Base-by-base conservation (phyloP, 768 basidiomycete genomes). In the Mycena albidolilacea region DNA sequence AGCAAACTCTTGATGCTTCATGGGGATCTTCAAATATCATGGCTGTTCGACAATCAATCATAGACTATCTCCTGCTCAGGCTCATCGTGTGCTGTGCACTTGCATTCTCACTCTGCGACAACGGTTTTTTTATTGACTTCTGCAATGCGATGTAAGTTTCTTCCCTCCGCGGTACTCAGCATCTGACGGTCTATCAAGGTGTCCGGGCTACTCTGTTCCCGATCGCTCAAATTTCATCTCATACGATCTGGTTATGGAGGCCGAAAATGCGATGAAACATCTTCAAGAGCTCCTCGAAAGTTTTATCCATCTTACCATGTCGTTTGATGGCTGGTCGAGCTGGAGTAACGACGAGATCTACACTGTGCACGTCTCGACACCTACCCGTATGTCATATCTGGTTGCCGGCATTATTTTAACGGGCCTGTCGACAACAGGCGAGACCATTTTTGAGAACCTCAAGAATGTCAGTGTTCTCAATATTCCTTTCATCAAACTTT, bases 301-400 rank as follows among this genome's bases (percentile, higher is more conserved):
- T 12, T 69, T 69, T 15, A 38, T 69, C 5, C 72, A 73, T 48
- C 65, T 73, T 9, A 64, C 67, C 2, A 6, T 73, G n/a, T 73
- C 72, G 0, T 69, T 73, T 21, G 72, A 73, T n/a, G 72, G 72
- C 2, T 73, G 72, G 72, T 73, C 72, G 0, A 73, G 72, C 35
- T 35, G 59, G 1, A 17, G 59, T 23, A 52, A 37, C 23, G 67
- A 73, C 37, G 67, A 73, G 38, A 73, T 73, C 17, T 73, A 69
- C 19, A 73, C 67, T 17, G 67, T 69, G 8, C 67, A 69, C 41
- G 44, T 73, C 41, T 35, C 67, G 0, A 73, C 72, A 21, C 69
- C 69, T 7, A 70, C 52, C n/a, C 62, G 69, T 11, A 70, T 70
- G 69, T 70, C 69, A 8, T 60, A 37, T 48, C 44, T 70, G 41